Evolutionary conservation across 1,284 basidiomycete species (phyloP).

Genomic region (Pseudozyma pruni): DNA sequence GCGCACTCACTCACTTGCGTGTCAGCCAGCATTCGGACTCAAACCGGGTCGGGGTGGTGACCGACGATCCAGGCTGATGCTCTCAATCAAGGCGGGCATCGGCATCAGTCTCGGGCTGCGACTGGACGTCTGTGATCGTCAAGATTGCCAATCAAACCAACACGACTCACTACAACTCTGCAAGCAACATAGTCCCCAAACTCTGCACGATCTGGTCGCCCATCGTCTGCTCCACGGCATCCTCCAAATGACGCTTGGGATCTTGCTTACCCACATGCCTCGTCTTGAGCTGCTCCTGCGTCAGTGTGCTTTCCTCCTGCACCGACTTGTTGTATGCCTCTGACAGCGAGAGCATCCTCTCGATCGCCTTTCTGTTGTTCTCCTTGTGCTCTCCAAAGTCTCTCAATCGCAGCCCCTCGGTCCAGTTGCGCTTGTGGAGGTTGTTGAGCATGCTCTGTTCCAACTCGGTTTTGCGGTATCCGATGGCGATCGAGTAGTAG

Average conservation of each 20-base stretch:
- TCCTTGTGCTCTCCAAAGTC: constrained; percentile 67
- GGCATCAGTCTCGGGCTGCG: too few species aligned
- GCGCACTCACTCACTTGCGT: too few species aligned
- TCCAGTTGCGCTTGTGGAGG: constrained; percentile 67
- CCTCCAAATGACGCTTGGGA: constrained; percentile 67
- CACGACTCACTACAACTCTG: constrained; percentile 26
- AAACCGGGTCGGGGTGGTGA: too few species aligned
- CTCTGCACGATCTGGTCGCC: constrained; percentile 67
- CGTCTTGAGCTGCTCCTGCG: constrained; percentile 65
- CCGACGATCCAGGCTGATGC: too few species aligned
- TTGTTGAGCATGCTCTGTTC: constrained; percentile 68
- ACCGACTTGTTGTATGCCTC: constrained; percentile 68
- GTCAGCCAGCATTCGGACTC: too few species aligned
- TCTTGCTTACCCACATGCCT: constrained; percentile 67
- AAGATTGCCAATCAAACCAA: background rate
- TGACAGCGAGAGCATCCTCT: constrained; percentile 62
- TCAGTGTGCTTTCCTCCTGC: constrained; percentile 63
- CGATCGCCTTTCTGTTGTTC: constrained; percentile 63
- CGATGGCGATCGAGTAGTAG: constrained; percentile 68
- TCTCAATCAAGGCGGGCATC: too few species aligned
- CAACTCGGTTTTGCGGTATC: constrained; percentile 67
- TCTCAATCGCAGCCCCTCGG: constrained; percentile 62
- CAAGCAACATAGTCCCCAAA: constrained; percentile 63
- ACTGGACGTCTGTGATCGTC: too few species aligned
- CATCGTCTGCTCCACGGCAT: constrained; percentile 66